Percentiles rank a stretch among this genome's conserved stretches.
These are phyloP conservation scores for Meripilus lineatus DNA, from an alignment of 1,284 basidiomycete genomes.

Conservation along the genomic window DNA sequence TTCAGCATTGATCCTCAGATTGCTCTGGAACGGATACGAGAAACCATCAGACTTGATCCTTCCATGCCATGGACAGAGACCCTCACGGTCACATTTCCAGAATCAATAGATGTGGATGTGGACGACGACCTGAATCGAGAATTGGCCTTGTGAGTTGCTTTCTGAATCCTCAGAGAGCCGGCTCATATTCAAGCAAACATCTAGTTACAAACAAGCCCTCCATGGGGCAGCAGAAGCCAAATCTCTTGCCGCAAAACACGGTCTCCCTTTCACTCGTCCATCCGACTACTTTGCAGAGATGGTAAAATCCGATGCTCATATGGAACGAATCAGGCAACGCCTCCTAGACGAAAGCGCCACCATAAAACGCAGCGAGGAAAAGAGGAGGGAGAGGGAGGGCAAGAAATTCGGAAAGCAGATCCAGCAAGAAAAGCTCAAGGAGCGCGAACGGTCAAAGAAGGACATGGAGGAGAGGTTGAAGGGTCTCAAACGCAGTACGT, in stretches of 20 bases:
- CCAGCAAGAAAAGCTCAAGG: conserved; percentile 80
- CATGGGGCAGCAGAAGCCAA: conserved; percentile 77
- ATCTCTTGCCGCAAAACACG: conserved; percentile 66
- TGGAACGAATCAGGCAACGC: conserved; percentile 93
- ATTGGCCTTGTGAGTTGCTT: conserved; percentile 81
- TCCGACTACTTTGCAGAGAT: conserved; percentile 98
- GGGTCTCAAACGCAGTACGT: conserved; percentile 83
- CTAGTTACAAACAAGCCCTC: conserved; percentile 93
- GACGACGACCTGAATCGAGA: conserved; percentile 91
- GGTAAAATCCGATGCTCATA: conserved; percentile 97
- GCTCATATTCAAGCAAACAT: neutral
- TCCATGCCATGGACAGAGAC: conserved; percentile 86
- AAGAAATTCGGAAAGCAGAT: conserved; percentile 99
- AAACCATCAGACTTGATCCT: conserved; percentile 72
- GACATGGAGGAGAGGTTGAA: conserved; percentile 82
- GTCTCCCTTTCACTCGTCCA: conserved; percentile 89
- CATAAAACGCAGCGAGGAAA: conserved; percentile 91
- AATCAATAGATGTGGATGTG: conserved; percentile 74
- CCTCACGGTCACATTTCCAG: conserved; percentile 69
- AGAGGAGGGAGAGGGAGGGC: conserved; percentile 87
- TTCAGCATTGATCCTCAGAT: conserved; percentile 39
- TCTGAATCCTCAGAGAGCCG: neutral
- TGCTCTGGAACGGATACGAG: conserved; percentile 77
- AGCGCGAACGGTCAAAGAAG: conserved; percentile 72
- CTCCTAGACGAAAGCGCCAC: conserved; percentile 85